Percentiles rank a stretch among this genome's conserved stretches.
phyloP scores from a whole-genome alignment of 2,329 filamentous ascomycete genomes.

The Lecanicillium sp. region DNA sequence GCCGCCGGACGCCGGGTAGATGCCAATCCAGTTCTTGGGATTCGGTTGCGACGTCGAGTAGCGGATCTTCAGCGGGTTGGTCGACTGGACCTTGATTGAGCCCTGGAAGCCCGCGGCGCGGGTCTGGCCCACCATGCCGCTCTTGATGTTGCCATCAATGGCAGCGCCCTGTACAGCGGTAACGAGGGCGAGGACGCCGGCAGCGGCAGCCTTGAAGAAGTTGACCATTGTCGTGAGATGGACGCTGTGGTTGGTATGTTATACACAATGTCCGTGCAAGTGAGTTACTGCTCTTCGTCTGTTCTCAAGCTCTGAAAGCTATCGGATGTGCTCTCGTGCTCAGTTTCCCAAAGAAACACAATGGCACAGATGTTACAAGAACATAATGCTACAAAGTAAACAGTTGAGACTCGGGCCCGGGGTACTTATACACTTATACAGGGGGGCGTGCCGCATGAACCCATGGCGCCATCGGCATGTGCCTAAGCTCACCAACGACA shows the following conservation, averaged over 20 bases:
- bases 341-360: background rate
- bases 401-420: background rate
- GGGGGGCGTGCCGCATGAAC: background rate
- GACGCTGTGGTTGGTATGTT: too few relatives aligned
- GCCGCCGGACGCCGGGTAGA: conserved; percentile 8
- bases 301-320: background rate
- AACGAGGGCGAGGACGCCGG: background rate
- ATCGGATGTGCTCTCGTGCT: background rate
- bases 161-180: conserved; percentile 5
- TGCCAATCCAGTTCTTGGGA: conserved; percentile 12
- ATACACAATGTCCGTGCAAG: too few relatives aligned
- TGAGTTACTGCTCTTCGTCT: too few relatives aligned
- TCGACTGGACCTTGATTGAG: conserved; percentile 1
- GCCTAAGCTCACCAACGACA: too few relatives aligned
- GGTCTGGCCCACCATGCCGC: too few relatives aligned
- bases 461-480: conserved; percentile 6
- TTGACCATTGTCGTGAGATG: conserved; percentile 6
- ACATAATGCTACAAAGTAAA: background rate
- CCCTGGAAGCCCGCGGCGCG: conserved; percentile 3
- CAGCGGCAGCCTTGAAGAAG: conserved; percentile 3
- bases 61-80: conserved; percentile 7
- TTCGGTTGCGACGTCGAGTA: conserved; percentile 12
- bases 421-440: conserved; percentile 4
- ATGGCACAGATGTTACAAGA: background rate
- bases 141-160: conserved; percentile 2